Evolutionary conservation across 2,329 filamentous ascomycete species (phyloP), one percentile per base, ranked within the genome.

Genomic region (Cladophialophora psammophila): DNA sequence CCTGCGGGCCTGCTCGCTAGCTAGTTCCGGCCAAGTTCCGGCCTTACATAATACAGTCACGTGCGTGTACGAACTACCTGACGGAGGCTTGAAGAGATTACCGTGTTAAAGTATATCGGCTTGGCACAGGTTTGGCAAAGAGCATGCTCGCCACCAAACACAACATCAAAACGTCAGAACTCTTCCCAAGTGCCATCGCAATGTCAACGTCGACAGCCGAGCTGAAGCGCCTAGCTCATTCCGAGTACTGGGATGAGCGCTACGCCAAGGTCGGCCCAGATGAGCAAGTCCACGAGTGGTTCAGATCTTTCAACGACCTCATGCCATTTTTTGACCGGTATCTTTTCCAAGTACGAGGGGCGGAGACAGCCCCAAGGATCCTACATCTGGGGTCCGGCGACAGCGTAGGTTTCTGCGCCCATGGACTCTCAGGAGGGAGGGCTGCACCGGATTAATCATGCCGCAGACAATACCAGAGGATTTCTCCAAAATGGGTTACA

Each of bases 391-490:
- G 66, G 35, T 68, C 62, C 2, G 54, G 54, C 26, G 54, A 57
- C n/a, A 57, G 54, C 34, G 54, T 57, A 40, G 38, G 35, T 59
- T 32, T 26, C 15, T 53, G 20, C 5, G 20, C 20, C 48, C 8
- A 7, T 53, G 10, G 40, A 42, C n/a, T n/a, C 40, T 42, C 40
- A 42, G 40, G 12, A 42, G 26, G 26, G 26, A 42, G 40, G 40
- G 10, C 48, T 26, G 31, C 48, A 53, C 20, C 48, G 9, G 48
- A n/a, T 26, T 53, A 53, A n/a, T 26, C 20, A 20, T 26, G 48
- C 9, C 15, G n/a, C 66, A 88, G 85, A 83, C 81, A 0, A 76
- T 88, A 5, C 85, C 86, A 1, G 74, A 77, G 32, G 82, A 86
- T 52, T 78, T 88, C 3, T 74, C 79, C 5, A 65, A 73, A 5